A percentile compares a stretch with the other conserved stretches of the same genome.
Conservation (phyloP, 2,329 filamentous ascomycete species). For the Phaeosphaeriaceae sp. region DNA sequence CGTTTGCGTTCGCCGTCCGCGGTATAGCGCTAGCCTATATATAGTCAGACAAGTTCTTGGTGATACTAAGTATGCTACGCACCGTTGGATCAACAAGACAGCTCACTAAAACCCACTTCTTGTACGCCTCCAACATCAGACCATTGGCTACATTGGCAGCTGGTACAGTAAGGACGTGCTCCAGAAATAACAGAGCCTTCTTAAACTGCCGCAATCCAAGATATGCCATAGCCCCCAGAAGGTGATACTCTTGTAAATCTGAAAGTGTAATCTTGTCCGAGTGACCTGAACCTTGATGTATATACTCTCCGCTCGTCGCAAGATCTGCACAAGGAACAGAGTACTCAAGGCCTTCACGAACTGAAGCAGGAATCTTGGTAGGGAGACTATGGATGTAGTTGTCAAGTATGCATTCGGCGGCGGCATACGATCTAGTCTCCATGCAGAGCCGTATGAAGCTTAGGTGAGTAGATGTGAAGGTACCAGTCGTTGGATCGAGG, state of each 20-base stretch:
- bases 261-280: conserved; percentile 60
- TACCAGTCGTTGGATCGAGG: conserved; percentile 69
- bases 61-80: conserved; percentile 33
- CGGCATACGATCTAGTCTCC: conserved; percentile 59
- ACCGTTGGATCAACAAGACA: conserved; percentile 73
- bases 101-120: conserved; percentile 83
- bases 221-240: conserved; percentile 57
- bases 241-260: conserved; percentile 63
- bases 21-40: conserved; percentile 60
- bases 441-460: conserved; percentile 64
- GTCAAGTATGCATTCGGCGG: conserved; percentile 67
- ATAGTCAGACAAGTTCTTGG: conserved; percentile 2
- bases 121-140: conserved; percentile 87
- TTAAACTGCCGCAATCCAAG: conserved; percentile 52
- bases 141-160: conserved; percentile 72
- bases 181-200: conserved; percentile 55
- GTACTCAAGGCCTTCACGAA: conserved; percentile 45
- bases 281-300: conserved; percentile 65
- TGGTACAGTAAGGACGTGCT: conserved; percentile 63
- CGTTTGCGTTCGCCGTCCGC: conserved; percentile 59
- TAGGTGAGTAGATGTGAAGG: conserved; percentile 70
- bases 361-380: conserved; percentile 35
- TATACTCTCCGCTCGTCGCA: conserved; percentile 60
- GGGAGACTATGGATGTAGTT: conserved; percentile 72
- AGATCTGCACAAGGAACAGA: conserved; percentile 51